phyloP scores from a whole-genome alignment of 2,329 filamentous ascomycete genomes.

The Periconia sp. region DNA sequence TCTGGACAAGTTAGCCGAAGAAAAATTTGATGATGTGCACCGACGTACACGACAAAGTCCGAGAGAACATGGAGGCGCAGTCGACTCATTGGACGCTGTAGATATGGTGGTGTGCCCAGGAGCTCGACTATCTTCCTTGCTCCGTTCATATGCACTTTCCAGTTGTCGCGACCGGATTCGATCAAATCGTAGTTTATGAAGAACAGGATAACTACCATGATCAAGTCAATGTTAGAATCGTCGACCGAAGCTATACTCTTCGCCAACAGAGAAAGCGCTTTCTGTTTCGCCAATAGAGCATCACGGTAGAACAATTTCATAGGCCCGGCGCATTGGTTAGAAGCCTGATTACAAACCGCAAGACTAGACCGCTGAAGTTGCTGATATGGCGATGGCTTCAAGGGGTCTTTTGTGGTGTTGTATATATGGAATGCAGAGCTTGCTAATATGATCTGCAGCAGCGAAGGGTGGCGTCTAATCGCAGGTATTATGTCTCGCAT shows the following conservation, averaged over 20 bases:
- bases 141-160: conserved; percentile 55
- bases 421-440: conserved; percentile 53
- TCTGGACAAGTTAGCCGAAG: conserved; percentile 10
- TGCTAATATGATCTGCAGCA: conserved; percentile 51
- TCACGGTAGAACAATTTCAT: conserved; percentile 36
- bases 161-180: conserved; percentile 54
- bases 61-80: conserved; percentile 37
- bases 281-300: conserved; percentile 51
- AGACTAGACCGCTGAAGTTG: conserved; percentile 33
- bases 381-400: conserved; percentile 36
- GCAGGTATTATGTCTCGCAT: conserved; percentile 53
- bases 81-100: conserved; percentile 33
- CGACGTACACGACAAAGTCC: conserved; percentile 36
- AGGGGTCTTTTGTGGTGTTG: conserved; percentile 40
- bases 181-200: conserved; percentile 55
- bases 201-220: conserved; percentile 51
- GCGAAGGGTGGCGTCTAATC: conserved; percentile 47
- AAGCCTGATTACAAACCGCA: conserved; percentile 36
- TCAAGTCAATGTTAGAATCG: conserved; percentile 42
- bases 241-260: conserved; percentile 31
- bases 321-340: conserved; percentile 43
- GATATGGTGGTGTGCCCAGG: conserved; percentile 33
- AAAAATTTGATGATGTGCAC: neutral
- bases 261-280: conserved; percentile 48
- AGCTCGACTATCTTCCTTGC: conserved; percentile 51